Evolutionary conservation across 2,329 filamentous ascomycete genomes (phyloP).

Genomic region (Aspergillus aculeatus): DNA sequence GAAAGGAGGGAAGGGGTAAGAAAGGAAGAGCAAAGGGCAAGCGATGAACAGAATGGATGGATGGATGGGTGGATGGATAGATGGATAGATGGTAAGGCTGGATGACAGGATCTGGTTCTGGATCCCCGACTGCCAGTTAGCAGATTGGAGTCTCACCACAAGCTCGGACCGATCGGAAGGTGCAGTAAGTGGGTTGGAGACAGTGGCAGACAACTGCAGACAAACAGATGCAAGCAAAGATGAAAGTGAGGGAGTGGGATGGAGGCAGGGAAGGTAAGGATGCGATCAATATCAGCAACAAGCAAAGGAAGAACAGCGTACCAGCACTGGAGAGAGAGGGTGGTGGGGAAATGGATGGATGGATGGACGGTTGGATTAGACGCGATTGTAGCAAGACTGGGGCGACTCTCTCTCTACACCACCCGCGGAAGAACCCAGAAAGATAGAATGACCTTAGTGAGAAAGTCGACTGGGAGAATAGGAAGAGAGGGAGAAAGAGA

Average conservation of each 20-base stretch:
- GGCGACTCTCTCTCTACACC: neutral
- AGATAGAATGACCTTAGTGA: slow-evolving; percentile 1
- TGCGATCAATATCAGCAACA: slow-evolving; percentile 12
- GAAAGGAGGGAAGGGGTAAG: neutral
- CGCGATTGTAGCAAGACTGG: neutral
- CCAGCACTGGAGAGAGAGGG: slow-evolving; percentile 15
- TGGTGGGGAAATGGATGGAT: neutral
- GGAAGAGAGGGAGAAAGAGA: slow-evolving; percentile 8
- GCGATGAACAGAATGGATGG: too few relatives aligned
- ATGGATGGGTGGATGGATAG: slow-evolving; percentile 1
- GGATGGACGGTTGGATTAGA: neutral
- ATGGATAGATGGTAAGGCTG: slow-evolving; percentile 1
- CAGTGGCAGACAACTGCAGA: neutral
- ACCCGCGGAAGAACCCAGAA: neutral
- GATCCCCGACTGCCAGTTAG: slow-evolving; percentile 16
- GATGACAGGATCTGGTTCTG: slow-evolving; percentile 9
- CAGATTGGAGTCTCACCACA: slow-evolving; percentile 20
- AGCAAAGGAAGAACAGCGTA: slow-evolving; percentile 20
- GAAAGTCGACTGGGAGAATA: slow-evolving; percentile 12
- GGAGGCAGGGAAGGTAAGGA: slow-evolving; percentile 9
- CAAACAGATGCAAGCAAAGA: slow-evolving; percentile 16
- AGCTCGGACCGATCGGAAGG: slow-evolving; percentile 20
- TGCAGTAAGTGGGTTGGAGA: slow-evolving; percentile 2
- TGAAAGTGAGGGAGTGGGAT: slow-evolving; percentile 12
- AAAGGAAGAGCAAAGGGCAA: neutral